Base-by-base conservation (phyloP, 2,329 filamentous ascomycete species). In the Pestalotiopsis sp. region DNA sequence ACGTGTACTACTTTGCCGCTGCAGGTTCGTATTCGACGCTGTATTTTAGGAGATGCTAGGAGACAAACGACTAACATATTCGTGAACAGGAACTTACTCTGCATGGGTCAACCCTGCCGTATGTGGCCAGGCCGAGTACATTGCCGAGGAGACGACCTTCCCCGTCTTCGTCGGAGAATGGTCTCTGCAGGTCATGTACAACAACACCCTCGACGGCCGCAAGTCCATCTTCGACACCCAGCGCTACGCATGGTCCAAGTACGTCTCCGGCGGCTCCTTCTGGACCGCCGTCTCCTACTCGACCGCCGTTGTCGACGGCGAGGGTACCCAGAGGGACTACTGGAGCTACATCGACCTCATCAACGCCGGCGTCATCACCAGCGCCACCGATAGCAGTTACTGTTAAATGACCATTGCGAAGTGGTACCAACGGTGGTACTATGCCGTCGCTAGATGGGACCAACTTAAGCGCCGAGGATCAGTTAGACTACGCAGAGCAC, bases 121-220 rank as follows among this genome's bases (percentile, higher is more conserved):
- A 12, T 68, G 66, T 20, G 40, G 36, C 12, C 36, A 65, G 52
- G 61, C 66, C 36, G 60, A 56, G 36, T 61, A 62, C 41, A 25
- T 62, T 25, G 60, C 41, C 31, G 52, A 56, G 61, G 66, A 68
- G 41, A 69, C 65, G 9, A 78, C 74, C 49, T 79, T 78, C 72
- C 77, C 78, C 0, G 73, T 76, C 7, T 79, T 80, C 64, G 72
- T 80, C 12, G 79, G 79, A 25, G 78, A 80, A 69, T 80, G 78
- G 77, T 71, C 74, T 1, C 72, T 80, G 14, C 76, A 81, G 72
- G 75, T 75, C 3, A 68, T 73, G 49, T 73, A 74, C 36, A 77
- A 80, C 66, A 81, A 81, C 70, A 74, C 71, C 17, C 70, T 79
- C 36, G 74, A 70, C 1, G 72, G 71, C 27, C 70, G 78, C 7